Percentiles rank a stretch among this genome's conserved stretches.
Evolutionary conservation across 2,329 filamentous ascomycete species (phyloP).

Genomic region (Aspergillus phoenicis): DNA sequence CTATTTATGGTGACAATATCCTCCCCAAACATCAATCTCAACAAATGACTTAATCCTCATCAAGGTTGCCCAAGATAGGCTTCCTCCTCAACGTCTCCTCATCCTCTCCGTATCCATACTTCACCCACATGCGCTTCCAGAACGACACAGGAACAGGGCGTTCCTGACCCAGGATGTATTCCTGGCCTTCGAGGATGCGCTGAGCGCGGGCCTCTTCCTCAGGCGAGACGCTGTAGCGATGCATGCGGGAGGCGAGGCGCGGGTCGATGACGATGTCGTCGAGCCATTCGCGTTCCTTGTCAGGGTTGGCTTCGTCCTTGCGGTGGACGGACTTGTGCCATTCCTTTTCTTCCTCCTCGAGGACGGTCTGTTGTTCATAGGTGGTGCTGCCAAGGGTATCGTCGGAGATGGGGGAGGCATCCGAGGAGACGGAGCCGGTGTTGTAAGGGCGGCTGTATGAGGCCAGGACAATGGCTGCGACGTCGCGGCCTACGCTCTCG

Average conservation of each 20-base stretch:
- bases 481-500: slow-evolving; percentile 82
- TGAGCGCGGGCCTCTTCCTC: slow-evolving; percentile 71
- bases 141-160: slow-evolving; percentile 37
- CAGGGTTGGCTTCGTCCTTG: slow-evolving; percentile 50
- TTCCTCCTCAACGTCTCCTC: slow-evolving; percentile 42
- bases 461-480: slow-evolving; percentile 77
- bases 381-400: slow-evolving; percentile 29
- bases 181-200: slow-evolving; percentile 64
- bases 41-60: slow-evolving; percentile 33
- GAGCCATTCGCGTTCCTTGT: slow-evolving; percentile 73
- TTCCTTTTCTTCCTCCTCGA: slow-evolving; percentile 73
- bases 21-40: background rate
- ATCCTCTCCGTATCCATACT: slow-evolving; percentile 45
- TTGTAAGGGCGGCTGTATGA: slow-evolving; percentile 44
- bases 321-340: slow-evolving; percentile 82
- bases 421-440: slow-evolving; percentile 29
- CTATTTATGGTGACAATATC: background rate
- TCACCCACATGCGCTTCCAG: slow-evolving; percentile 45
- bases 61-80: slow-evolving; percentile 45
- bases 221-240: slow-evolving; percentile 68
- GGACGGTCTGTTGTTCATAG: slow-evolving; percentile 65
- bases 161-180: slow-evolving; percentile 69
- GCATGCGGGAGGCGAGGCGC: slow-evolving; percentile 77
- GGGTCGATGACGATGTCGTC: slow-evolving; percentile 74
- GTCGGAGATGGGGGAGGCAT: slow-evolving; percentile 20